Conservation (phyloP, 257 asterid species). For the Jacaranda mimosifolia region DNA sequence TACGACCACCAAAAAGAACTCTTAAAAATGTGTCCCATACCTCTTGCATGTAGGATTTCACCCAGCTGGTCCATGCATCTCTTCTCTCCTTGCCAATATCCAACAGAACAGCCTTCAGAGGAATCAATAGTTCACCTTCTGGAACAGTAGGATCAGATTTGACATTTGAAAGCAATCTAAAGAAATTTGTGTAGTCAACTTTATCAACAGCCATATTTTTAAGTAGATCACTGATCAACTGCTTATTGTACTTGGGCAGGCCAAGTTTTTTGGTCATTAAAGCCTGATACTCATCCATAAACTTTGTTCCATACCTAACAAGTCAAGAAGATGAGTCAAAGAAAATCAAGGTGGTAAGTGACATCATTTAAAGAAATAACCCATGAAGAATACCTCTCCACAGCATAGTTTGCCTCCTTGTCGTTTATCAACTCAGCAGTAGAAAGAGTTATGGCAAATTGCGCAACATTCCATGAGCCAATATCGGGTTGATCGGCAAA, state of each 20-base stretch:
- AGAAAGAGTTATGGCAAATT: slow-evolving; percentile 62
- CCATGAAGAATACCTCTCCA: slow-evolving; percentile 63
- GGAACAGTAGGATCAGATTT: slow-evolving; percentile 60
- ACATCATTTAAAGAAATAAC: background rate
- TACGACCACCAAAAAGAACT: background rate
- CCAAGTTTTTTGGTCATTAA: slow-evolving; percentile 82
- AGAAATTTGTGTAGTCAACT: slow-evolving; percentile 86
- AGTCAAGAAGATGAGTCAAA: slow-evolving; percentile 19
- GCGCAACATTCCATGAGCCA: slow-evolving; percentile 77
- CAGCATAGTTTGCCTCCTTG: slow-evolving; percentile 68
- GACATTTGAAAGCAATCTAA: slow-evolving; percentile 70
- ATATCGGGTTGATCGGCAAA: slow-evolving; percentile 85
- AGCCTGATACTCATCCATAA: slow-evolving; percentile 79
- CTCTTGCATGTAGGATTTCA: slow-evolving; percentile 84
- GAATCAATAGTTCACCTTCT: slow-evolving; percentile 62
- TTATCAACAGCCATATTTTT: slow-evolving; percentile 82
- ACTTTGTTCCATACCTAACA: slow-evolving; percentile 70
- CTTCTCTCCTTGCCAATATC: slow-evolving; percentile 94
- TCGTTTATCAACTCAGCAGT: slow-evolving; percentile 67
- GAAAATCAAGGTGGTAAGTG: slow-evolving; percentile 1
- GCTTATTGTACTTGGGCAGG: slow-evolving; percentile 70
- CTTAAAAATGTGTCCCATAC: slow-evolving; percentile 44
- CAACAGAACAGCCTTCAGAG: slow-evolving; percentile 73
- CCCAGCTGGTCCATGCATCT: slow-evolving; percentile 96
- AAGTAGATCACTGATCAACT: slow-evolving; percentile 67